These are phyloP conservation scores for Tolypocladium capitatum DNA, from an alignment of 2,329 filamentous ascomycete species.

Conservation along the genomic window DNA sequence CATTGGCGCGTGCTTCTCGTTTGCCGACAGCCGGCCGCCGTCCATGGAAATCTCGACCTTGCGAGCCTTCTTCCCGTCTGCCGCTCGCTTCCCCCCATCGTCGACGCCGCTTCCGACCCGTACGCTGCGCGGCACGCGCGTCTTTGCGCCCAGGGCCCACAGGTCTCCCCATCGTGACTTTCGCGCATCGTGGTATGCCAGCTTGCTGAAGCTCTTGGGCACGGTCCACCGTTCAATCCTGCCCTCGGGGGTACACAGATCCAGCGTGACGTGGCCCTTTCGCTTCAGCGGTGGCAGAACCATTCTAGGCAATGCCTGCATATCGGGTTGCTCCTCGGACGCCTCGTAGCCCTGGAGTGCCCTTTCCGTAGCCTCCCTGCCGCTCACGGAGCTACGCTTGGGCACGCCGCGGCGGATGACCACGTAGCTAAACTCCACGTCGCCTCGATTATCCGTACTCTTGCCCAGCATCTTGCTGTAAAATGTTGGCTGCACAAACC, in stretches of 20 bases:
- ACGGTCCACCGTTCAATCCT: conserved; percentile 90
- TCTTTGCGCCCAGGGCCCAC: conserved; percentile 92
- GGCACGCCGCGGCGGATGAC: conserved; percentile 63
- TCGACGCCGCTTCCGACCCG: conserved; percentile 41
- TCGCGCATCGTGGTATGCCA: conserved; percentile 82
- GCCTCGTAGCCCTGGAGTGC: conserved; percentile 64
- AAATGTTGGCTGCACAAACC: conserved; percentile 73
- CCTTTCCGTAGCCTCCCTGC: conserved; percentile 41
- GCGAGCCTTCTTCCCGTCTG: conserved; percentile 23
- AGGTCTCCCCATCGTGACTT: conserved; percentile 88
- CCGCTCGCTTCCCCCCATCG: conserved; percentile 33
- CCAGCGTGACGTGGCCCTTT: conserved; percentile 74
- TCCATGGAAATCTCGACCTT: conserved; percentile 23
- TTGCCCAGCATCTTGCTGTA: conserved; percentile 63
- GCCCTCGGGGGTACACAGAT: conserved; percentile 78
- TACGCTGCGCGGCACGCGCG: conserved; percentile 48
- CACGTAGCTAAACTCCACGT: conserved; percentile 82
- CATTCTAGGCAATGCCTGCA: conserved; percentile 63
- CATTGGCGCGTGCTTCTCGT: conserved; percentile 21
- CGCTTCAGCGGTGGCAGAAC: conserved; percentile 77
- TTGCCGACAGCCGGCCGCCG: conserved; percentile 22
- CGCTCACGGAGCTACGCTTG: conserved; percentile 25
- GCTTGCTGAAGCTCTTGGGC: conserved; percentile 63
- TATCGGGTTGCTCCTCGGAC: conserved; percentile 28
- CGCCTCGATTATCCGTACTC: conserved; percentile 67